phyloP scores from a whole-genome alignment of 768 basidiomycete species.

The Mycena polygramma region DNA sequence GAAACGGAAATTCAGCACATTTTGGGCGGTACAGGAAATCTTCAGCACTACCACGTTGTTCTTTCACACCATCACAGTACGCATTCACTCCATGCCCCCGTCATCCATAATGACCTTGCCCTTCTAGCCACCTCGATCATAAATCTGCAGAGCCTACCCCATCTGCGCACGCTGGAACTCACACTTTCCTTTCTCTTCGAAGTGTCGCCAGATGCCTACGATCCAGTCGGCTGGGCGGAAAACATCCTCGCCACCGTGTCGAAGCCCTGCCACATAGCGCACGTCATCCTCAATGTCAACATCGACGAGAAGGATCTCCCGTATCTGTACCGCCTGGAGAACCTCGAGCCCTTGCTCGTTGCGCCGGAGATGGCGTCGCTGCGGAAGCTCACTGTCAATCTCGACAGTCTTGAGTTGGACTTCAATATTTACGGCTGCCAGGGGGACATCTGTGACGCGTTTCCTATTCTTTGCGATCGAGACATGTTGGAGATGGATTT shows the following conservation, averaged over 20 bases:
- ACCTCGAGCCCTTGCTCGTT: constrained; percentile 15
- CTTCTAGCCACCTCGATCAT: constrained; percentile 19
- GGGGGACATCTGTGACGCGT: constrained; percentile 8
- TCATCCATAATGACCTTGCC: neutral
- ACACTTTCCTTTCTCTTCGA: constrained; percentile 14
- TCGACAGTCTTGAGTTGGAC: constrained; percentile 20
- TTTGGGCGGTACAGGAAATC: constrained; percentile 5
- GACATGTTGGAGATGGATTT: constrained; percentile 18
- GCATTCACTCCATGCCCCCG: neutral
- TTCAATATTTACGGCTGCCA: constrained; percentile 19
- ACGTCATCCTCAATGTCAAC: constrained; percentile 26
- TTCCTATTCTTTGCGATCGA: constrained; percentile 1
- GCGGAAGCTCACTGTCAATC: constrained; percentile 12
- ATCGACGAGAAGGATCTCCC: constrained; percentile 25
- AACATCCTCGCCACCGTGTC: constrained; percentile 5
- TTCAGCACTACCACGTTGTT: constrained; percentile 8
- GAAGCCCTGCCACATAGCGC: constrained; percentile 6
- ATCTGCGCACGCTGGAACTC: constrained; percentile 26
- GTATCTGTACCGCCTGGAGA: constrained; percentile 3
- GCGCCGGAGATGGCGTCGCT: constrained; percentile 17
- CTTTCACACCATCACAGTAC: constrained; percentile 26
- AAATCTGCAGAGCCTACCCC: constrained; percentile 5
- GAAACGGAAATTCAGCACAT: constrained; percentile 22
- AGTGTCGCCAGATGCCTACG: constrained; percentile 13
- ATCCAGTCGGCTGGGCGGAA: constrained; percentile 18